A percentile compares a stretch with the other conserved stretches of the same genome.
Conservation (phyloP, 805 yeast genomes). For the Candida yuanshanica region DNA sequence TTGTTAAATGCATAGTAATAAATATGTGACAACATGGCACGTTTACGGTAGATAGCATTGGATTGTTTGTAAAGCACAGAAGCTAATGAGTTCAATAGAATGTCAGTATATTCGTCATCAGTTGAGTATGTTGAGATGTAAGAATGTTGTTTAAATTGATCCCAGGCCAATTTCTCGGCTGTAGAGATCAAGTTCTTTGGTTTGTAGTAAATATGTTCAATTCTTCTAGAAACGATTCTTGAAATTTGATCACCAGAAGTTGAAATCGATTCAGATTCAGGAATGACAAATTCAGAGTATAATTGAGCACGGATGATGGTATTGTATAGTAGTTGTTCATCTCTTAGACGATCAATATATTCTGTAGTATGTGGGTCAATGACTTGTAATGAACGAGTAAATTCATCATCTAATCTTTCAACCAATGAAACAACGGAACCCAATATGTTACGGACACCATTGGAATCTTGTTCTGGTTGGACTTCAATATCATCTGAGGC, state of each 20-base stretch:
- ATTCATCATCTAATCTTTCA: constrained; percentile 94
- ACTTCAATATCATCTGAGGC: constrained; percentile 64
- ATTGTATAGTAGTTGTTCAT: constrained; percentile 72
- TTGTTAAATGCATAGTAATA: constrained; percentile 90
- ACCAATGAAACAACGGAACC: constrained; percentile 85
- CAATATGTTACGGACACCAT: constrained; percentile 67
- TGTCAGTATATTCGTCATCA: constrained; percentile 39
- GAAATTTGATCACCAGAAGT: constrained; percentile 46
- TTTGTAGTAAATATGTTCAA: constrained; percentile 92
- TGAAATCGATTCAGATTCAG: constrained; percentile 29
- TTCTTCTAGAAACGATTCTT: constrained; percentile 73
- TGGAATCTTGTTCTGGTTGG: constrained; percentile 58
- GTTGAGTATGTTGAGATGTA: constrained; percentile 24
- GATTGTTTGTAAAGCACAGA: constrained; percentile 60
- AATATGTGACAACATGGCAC: constrained; percentile 78
- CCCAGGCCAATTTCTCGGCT: constrained; percentile 77
- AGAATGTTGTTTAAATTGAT: constrained; percentile 31
- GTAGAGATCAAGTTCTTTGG: constrained; percentile 66
- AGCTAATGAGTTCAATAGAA: constrained; percentile 60
- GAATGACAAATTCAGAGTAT: constrained; percentile 65
- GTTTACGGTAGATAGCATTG: constrained; percentile 65
- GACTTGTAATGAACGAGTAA: constrained; percentile 77
- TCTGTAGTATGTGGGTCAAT: constrained; percentile 95
- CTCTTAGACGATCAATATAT: constrained; percentile 83
- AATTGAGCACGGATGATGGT: constrained; percentile 80